These are phyloP conservation scores for Nigrograna mackinnonii DNA, from an alignment of 2,329 filamentous ascomycete genomes.

Conservation along the genomic window DNA sequence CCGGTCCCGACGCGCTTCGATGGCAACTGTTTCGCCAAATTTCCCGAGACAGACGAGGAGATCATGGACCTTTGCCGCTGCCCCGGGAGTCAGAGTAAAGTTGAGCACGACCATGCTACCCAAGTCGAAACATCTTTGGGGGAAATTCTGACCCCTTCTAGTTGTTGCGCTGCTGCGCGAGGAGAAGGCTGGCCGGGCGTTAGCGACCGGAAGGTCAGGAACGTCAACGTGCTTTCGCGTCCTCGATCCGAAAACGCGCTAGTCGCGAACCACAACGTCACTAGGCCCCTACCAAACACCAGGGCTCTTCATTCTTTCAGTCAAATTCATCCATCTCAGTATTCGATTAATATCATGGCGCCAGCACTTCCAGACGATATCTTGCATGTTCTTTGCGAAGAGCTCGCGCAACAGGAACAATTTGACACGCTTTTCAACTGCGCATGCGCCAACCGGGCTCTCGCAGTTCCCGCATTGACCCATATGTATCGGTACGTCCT, in stretches of 20 bases:
- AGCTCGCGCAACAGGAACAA: constrained; percentile 59
- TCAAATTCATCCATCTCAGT: background rate
- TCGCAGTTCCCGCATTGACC: constrained; percentile 63
- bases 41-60: constrained; percentile 74
- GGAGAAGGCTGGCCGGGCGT: too few species aligned
- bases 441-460: constrained; percentile 57
- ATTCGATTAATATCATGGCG: constrained; percentile 22
- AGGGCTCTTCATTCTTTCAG: background rate
- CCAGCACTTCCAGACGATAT: constrained; percentile 59
- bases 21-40: constrained; percentile 77
- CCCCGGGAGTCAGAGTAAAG: constrained; percentile 75
- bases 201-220: too few species aligned
- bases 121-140: constrained; percentile 4
- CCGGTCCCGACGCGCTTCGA: constrained; percentile 72
- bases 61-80: constrained; percentile 71
- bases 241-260: constrained; percentile 5
- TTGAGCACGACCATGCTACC: constrained; percentile 56
- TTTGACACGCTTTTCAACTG: constrained; percentile 65
- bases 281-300: background rate
- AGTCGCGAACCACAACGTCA: constrained; percentile 2
- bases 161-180: background rate
- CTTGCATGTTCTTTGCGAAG: constrained; percentile 63
- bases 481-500: constrained; percentile 64
- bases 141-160: too few species aligned
- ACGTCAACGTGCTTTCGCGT: constrained; percentile 8